Evolutionary conservation across 768 basidiomycete species (phyloP), one percentile per base, ranked within the genome.

Genomic region (Boletellus ananiceps): DNA sequence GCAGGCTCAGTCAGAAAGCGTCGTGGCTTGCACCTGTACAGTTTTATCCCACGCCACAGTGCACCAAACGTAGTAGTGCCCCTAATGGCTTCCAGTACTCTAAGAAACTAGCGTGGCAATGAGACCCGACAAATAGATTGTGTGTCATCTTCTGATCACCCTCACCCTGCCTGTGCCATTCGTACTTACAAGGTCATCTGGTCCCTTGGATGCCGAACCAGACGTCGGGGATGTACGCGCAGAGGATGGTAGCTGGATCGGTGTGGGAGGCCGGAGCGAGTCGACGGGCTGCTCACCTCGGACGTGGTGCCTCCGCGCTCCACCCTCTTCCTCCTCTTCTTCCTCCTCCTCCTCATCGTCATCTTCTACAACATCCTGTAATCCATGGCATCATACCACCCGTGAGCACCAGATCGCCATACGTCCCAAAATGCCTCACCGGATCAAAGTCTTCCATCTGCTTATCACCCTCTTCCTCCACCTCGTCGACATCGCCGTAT

Each of bases 361-460:
- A 2, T 82, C 82, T 12, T 77, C 79, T 29, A 66, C 70, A 9
- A 70, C 74, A 63, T 81, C 81, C 80, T 82, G 54, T 41, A 34
- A 35, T 44, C 13, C 32, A 57, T 46, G n/a, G 9, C 40, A 46
- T 43, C 46, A 13, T 42, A 25, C 36, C 47, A 40, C 37, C 23
- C 13, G 51, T 65, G 42, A 64, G 54, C 33, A n/a, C 35, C 35
- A 14, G 23, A 47, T 44, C 40, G 1, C 1, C 8, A 7, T n/a
- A 16, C 35, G 32, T 42, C 25, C 16, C 11, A 45, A 46, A 47
- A 33, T 19, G 3, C 27, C 81, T 55, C 67, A 88, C 88, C 42
- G 83, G 82, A 71, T 90, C 88, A 69, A 91, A 91, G 62, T 90
- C 87, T 64, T 90, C 88, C 88, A 89, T 88, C 35, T 79, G 83